Percentiles rank a stretch among this genome's conserved stretches.
These are phyloP conservation scores for Chlorella sp. DNA, from an alignment of 139 green algal genomes.

Conservation along the genomic window DNA sequence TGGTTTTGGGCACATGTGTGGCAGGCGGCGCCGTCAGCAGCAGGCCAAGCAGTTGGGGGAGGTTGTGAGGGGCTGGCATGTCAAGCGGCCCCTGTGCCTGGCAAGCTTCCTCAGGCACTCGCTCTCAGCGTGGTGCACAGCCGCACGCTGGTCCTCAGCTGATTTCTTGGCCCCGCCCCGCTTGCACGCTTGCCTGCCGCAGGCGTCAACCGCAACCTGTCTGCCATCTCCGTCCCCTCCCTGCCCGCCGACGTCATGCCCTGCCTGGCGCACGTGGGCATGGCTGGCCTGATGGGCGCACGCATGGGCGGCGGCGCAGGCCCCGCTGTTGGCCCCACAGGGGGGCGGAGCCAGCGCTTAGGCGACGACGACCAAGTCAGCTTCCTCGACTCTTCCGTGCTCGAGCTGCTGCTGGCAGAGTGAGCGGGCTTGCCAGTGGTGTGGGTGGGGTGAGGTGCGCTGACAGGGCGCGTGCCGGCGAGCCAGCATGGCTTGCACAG, in stretches of 20 bases:
- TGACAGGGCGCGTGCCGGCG: no score
- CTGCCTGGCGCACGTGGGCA: not conserved
- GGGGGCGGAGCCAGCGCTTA: no score
- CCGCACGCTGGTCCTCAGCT: not conserved
- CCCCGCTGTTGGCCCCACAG: not conserved
- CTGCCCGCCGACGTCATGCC: not conserved
- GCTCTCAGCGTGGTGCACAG: no score
- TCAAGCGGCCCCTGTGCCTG: no score
- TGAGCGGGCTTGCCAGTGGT: not conserved
- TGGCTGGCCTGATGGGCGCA: not conserved
- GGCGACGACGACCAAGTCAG: not conserved
- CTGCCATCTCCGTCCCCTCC: not conserved
- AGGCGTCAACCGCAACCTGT: not conserved
- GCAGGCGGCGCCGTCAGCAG: not conserved
- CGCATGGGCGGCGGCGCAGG: not conserved
- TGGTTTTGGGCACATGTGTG: not conserved
- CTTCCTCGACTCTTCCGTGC: constrained; percentile 40
- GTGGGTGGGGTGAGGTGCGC: not conserved
- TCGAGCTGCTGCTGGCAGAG: constrained; percentile 46
- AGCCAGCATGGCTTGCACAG: no score
- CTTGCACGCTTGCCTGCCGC: not conserved
- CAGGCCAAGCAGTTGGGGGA: not conserved
- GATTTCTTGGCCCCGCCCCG: not conserved
- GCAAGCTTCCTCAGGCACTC: no score
- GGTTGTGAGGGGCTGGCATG: no score